Conservation (phyloP, 2,329 filamentous ascomycete species). For the Plectosphaerella cucumerina region DNA sequence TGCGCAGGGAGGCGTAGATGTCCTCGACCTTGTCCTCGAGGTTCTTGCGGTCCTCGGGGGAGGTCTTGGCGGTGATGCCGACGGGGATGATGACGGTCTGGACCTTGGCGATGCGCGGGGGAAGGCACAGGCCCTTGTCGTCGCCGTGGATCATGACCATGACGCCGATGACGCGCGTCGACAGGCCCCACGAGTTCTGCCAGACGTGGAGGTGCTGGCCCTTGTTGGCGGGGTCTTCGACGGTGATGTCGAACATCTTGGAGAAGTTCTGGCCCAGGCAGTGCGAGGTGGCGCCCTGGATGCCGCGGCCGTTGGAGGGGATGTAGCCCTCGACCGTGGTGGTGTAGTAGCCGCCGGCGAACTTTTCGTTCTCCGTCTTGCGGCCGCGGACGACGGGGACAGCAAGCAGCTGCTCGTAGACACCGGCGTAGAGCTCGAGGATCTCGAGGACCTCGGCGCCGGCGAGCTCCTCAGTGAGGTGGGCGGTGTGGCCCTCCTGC, state of each 20-base stretch:
- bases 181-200: conserved; percentile 99
- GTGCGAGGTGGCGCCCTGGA: conserved; percentile 94
- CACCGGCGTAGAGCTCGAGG: conserved; percentile 83
- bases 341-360: conserved; percentile 93
- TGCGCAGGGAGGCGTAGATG: conserved; percentile 65
- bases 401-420: conserved; percentile 91
- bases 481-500: conserved; percentile 93
- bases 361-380: conserved; percentile 98
- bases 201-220: conserved; percentile 81
- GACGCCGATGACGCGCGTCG: conserved; percentile 93
- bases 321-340: conserved; percentile 98
- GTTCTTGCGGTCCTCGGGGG: conserved; percentile 70
- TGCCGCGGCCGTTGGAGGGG: conserved; percentile 89
- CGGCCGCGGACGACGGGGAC: conserved; percentile 89
- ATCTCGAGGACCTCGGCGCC: conserved; percentile 88
- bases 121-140: conserved; percentile 90
- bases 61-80: conserved; percentile 84
- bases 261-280: conserved; percentile 96
- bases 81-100: conserved; percentile 89
- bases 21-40: conserved; percentile 73
- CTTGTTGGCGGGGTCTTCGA: conserved; percentile 84
- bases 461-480: conserved; percentile 78
- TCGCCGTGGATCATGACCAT: conserved; percentile 99
- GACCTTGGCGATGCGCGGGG: conserved; percentile 81
- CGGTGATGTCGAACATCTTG: conserved; percentile 98